Conservation (phyloP, 2,329 filamentous ascomycete species). For the Magnaporthiopsis rhizophila region DNA sequence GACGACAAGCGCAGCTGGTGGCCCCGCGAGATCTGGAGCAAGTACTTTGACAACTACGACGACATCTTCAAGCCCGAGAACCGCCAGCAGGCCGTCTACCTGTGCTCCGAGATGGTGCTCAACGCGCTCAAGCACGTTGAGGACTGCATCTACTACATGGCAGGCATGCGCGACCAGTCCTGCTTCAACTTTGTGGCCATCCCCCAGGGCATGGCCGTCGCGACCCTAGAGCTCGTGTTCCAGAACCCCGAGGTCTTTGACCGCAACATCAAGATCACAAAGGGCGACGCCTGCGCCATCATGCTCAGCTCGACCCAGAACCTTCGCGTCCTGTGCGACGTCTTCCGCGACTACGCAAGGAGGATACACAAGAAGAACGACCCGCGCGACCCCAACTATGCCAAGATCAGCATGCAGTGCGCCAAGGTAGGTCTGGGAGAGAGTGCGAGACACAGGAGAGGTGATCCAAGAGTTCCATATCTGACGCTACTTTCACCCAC, state of each 20-base stretch:
- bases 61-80: conserved; percentile 82
- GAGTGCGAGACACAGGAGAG: background rate
- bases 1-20: conserved; percentile 86
- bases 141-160: conserved; percentile 97
- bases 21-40: conserved; percentile 94
- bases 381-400: conserved; percentile 83
- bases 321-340: conserved; percentile 67
- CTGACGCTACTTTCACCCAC: background rate
- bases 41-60: conserved; percentile 83
- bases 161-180: conserved; percentile 87
- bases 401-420: conserved; percentile 85
- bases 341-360: conserved; percentile 70
- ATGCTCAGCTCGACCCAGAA: conserved; percentile 95
- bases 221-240: conserved; percentile 86
- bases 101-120: conserved; percentile 89
- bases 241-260: conserved; percentile 81
- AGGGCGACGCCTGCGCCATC: conserved; percentile 82
- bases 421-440: conserved; percentile 53
- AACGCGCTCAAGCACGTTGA: conserved; percentile 81
- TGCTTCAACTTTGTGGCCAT: conserved; percentile 99
- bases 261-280: conserved; percentile 91
- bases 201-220: conserved; percentile 94
- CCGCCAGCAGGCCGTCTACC: conserved; percentile 69
- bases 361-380: conserved; percentile 91
- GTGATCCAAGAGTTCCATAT: conserved; percentile 12